Percentiles rank a stretch among this genome's conserved stretches.
Evolutionary conservation across 371 early-diverging fungal species (phyloP).

Genomic region (Haplosporangium sp.): DNA sequence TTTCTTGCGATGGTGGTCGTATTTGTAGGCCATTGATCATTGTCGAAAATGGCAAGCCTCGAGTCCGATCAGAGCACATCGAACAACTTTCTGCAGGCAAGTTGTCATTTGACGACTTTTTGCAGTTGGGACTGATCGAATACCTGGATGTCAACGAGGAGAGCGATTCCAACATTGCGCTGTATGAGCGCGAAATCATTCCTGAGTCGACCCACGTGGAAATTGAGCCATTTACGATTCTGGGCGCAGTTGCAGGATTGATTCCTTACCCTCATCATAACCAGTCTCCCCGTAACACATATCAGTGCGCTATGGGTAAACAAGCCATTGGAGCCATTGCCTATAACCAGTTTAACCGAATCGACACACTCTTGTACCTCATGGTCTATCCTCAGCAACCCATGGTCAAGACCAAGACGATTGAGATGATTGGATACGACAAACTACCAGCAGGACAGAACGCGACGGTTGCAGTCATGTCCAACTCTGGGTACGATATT

Average conservation of each 20-base stretch:
- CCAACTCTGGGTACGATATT: constrained; percentile 99
- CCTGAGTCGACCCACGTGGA: constrained; percentile 96
- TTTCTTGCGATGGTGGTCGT: constrained; percentile 98
- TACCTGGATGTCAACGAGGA: constrained; percentile 99
- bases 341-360: constrained; percentile 95
- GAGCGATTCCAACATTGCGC: constrained; percentile 95
- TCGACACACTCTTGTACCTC: constrained; percentile 96
- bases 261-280: constrained; percentile 99
- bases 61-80: constrained; percentile 82
- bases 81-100: constrained; percentile 70
- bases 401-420: constrained; percentile 98
- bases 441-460: constrained; percentile 99
- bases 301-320: constrained; percentile 99
- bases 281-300: constrained; percentile 99
- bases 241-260: constrained; percentile 98
- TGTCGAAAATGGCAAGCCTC: constrained; percentile 85
- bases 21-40: constrained; percentile 98
- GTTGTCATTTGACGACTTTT: constrained; percentile 90
- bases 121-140: constrained; percentile 95
- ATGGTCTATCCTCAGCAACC: constrained; percentile 99
- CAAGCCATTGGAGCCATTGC: constrained; percentile 99
- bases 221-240: constrained; percentile 97
- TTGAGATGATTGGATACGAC: constrained; percentile 98
- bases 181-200: constrained; percentile 87
- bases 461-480: constrained; percentile 99